A percentile compares a stretch with the other conserved stretches of the same genome.
Evolutionary conservation across 139 green algal species (phyloP).

Genomic region (Astrephomene gubernaculifera): DNA sequence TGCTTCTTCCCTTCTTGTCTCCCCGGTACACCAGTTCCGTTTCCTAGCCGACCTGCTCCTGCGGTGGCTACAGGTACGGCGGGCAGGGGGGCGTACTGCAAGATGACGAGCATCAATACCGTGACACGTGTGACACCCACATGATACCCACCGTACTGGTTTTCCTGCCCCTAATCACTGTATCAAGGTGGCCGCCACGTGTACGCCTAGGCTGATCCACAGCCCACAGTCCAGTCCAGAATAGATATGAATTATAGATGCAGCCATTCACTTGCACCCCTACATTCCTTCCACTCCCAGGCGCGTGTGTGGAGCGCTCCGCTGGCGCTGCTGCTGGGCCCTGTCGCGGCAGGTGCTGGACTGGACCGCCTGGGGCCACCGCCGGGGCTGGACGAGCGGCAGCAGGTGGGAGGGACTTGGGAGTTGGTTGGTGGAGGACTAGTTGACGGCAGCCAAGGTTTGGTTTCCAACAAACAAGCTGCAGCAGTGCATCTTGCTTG

Average conservation of each 20-base stretch:
- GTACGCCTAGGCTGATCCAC: no score
- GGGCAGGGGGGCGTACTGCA: no score
- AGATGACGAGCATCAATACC: no score
- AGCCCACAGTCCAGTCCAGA: no score
- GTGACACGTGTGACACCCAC: no score
- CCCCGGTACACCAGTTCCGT: slow-evolving; percentile 13
- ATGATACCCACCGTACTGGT: no score
- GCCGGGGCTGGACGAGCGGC: background rate
- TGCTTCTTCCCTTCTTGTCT: no score
- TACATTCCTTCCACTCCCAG: background rate
- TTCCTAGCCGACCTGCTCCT: background rate
- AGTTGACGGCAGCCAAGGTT: no score
- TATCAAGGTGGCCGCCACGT: background rate
- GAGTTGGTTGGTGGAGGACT: no score
- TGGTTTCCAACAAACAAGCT: no score
- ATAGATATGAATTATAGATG: no score
- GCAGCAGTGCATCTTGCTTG: background rate
- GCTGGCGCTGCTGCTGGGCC: slow-evolving; percentile 19
- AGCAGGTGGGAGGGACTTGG: slow-evolving; percentile 17
- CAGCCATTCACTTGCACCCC: background rate
- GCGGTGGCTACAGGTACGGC: slow-evolving; percentile 30
- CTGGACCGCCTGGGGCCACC: background rate
- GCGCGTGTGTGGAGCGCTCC: slow-evolving; percentile 3
- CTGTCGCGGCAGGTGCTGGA: background rate
- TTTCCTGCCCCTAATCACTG: background rate